phyloP scores from a whole-genome alignment of 495 filamentous ascomycete genomes.

The Letharia columbiana region DNA sequence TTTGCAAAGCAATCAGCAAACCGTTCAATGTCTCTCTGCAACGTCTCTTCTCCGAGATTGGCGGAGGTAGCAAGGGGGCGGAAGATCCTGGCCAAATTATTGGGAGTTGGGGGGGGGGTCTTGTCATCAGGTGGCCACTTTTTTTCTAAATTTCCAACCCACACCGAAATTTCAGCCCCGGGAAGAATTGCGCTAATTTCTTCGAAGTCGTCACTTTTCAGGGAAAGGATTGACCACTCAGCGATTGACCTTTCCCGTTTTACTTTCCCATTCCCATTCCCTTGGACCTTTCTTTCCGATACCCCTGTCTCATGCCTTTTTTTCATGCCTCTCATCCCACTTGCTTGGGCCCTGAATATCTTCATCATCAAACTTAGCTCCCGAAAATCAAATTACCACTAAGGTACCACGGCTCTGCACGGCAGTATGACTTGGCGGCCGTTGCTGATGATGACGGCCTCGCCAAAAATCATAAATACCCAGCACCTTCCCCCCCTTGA shows the following conservation, averaged over 20 bases:
- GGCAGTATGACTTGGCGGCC: slow-evolving; percentile 15
- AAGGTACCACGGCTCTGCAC: slow-evolving; percentile 13
- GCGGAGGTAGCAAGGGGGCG: not conserved
- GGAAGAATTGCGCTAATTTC: not conserved
- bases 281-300: not conserved
- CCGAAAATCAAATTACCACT: slow-evolving; percentile 16
- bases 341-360: slow-evolving; percentile 19
- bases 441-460: slow-evolving; percentile 9
- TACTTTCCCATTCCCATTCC: not conserved
- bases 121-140: not conserved
- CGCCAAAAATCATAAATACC: slow-evolving; percentile 21
- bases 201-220: not conserved
- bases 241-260: not conserved
- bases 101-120: too few species aligned
- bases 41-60: not conserved
- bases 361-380: slow-evolving; percentile 14
- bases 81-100: not conserved
- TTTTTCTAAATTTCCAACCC: not conserved
- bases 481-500: not conserved
- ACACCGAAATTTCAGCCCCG: slow-evolving; percentile 1
- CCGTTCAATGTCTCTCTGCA: not conserved
- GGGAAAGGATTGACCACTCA: not conserved
- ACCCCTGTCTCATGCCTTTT: not conserved
- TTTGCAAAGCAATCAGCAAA: not conserved
- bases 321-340: not conserved